phyloP scores from a whole-genome alignment of 371 early-diverging fungal species.

The Mucor irregularis region DNA sequence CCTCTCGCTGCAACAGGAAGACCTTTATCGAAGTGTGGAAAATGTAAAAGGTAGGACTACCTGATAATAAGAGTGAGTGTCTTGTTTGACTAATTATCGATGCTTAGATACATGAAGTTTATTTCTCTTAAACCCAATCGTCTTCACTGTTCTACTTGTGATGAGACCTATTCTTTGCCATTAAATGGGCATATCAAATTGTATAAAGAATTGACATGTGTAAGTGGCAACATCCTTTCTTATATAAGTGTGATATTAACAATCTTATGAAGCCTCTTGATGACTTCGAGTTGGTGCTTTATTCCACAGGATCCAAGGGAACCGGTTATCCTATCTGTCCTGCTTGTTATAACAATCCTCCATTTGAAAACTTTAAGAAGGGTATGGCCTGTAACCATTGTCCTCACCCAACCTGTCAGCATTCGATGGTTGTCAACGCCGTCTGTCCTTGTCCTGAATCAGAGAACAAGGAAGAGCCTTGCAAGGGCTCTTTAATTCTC shows the following conservation, averaged over 20 bases:
- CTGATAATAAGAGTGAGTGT: neutral
- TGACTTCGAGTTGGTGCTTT: constrained; percentile 54
- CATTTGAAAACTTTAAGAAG: constrained; percentile 50
- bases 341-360: constrained; percentile 56
- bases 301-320: constrained; percentile 55
- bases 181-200: constrained; percentile 55
- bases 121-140: constrained; percentile 50
- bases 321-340: constrained; percentile 58
- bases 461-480: constrained; percentile 33
- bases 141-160: constrained; percentile 53
- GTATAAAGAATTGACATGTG: constrained; percentile 52
- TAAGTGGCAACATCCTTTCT: no score
- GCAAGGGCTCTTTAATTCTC: constrained; percentile 47
- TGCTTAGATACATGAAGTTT: constrained; percentile 55
- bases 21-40: constrained; percentile 56
- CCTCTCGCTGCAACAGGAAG: constrained; percentile 51
- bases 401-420: constrained; percentile 50
- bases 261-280: constrained; percentile 42
- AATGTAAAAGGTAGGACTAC: constrained; percentile 45
- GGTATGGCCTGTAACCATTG: constrained; percentile 58
- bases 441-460: constrained; percentile 50
- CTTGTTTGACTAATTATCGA: neutral
- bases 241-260: neutral
- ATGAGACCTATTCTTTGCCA: constrained; percentile 58
- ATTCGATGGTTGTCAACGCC: constrained; percentile 49